Percentiles rank a stretch among this genome's conserved stretches.
Evolutionary conservation across 345 rosid species (phyloP).

Genomic region (Excoecaria cochinchinensis): DNA sequence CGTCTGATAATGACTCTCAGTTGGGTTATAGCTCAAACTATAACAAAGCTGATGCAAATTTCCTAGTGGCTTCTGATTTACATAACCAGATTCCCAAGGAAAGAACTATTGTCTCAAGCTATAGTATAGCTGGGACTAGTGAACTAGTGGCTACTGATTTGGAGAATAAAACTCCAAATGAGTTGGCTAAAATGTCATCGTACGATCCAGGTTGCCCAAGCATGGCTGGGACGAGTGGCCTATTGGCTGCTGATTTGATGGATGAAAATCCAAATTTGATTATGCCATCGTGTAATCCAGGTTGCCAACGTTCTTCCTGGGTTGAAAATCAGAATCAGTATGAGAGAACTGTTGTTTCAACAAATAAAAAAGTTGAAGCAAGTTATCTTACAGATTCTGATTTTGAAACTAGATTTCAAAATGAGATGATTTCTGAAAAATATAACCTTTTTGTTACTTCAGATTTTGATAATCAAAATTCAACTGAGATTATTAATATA

Average conservation of each 20-base stretch:
- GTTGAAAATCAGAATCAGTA: background rate
- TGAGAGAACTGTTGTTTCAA: constrained; percentile 8
- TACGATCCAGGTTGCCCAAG: background rate
- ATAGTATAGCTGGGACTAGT: background rate
- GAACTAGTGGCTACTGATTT: background rate
- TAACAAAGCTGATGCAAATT: background rate
- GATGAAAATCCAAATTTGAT: too few species aligned
- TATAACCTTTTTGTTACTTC: too few species aligned
- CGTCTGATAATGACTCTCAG: background rate
- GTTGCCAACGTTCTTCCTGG: background rate
- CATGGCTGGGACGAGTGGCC: too few species aligned
- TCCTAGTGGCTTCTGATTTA: background rate
- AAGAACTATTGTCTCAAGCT: too few species aligned
- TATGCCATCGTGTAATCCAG: too few species aligned
- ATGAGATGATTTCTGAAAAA: background rate
- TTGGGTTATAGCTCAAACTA: background rate
- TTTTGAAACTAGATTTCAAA: background rate
- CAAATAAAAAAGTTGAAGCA: background rate
- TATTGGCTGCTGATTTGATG: too few species aligned
- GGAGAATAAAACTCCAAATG: constrained; percentile 4
- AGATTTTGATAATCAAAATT: background rate
- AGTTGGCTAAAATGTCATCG: background rate
- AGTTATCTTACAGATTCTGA: background rate
- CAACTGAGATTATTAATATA: background rate
- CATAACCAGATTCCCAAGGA: background rate